Evolutionary conservation across 371 early-diverging fungal genomes (phyloP).

Genomic region (Mortierella sp.): DNA sequence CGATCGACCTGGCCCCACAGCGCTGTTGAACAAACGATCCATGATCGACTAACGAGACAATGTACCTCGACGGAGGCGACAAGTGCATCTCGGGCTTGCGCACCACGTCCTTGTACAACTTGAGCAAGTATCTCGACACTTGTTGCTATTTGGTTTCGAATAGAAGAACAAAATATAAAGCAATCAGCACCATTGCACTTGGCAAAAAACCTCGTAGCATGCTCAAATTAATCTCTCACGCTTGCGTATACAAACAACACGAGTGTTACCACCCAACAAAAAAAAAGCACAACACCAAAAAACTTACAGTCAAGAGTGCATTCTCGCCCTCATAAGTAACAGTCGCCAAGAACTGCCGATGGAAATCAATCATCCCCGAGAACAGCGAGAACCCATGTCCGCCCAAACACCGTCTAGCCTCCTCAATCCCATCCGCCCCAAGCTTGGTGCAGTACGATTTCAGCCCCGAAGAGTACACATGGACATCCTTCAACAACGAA

Average conservation of each 20-base stretch:
- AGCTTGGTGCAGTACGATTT: slow-evolving; percentile 86
- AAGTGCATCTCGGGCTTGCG: slow-evolving; percentile 29
- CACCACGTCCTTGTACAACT: slow-evolving; percentile 54
- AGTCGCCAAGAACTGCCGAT: slow-evolving; percentile 76
- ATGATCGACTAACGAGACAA: slow-evolving; percentile 21
- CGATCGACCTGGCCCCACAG: slow-evolving; percentile 60
- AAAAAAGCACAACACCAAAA: not conserved
- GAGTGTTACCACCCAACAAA: not conserved
- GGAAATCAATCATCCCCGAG: slow-evolving; percentile 83
- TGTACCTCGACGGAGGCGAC: slow-evolving; percentile 43
- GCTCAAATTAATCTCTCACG: not conserved
- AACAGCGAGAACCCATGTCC: slow-evolving; percentile 88
- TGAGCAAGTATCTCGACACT: slow-evolving; percentile 73
- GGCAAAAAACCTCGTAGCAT: too few relatives aligned
- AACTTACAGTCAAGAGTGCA: slow-evolving; percentile 58
- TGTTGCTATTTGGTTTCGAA: slow-evolving; percentile 69
- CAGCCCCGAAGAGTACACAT: slow-evolving; percentile 87
- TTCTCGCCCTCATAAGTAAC: slow-evolving; percentile 73
- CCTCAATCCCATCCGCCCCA: slow-evolving; percentile 85
- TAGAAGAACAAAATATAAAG: slow-evolving; percentile 18
- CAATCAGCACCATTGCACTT: too few relatives aligned
- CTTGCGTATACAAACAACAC: not conserved
- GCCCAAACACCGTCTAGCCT: slow-evolving; percentile 80
- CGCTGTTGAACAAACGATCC: slow-evolving; percentile 22
- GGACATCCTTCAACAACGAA: slow-evolving; percentile 80